Evolutionary conservation across 1,284 basidiomycete genomes (phyloP).

Genomic region (Sporisorium graminicola): DNA sequence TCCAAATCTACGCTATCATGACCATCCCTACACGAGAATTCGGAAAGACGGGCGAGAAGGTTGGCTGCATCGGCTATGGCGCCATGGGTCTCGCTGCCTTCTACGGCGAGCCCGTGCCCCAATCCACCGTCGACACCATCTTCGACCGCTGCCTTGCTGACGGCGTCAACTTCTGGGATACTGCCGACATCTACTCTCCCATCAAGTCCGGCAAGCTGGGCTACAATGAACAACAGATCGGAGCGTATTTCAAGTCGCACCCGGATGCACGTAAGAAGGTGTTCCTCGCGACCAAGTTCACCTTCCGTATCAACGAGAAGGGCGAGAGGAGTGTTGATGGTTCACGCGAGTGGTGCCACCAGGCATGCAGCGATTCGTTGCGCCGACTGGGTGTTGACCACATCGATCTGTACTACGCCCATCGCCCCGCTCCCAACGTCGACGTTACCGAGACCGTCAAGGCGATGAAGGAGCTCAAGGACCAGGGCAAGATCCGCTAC

Average conservation of each 20-base stretch:
- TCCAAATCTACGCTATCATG: too few relatives aligned
- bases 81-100: slow-evolving; percentile 56
- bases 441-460: slow-evolving; percentile 79
- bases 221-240: slow-evolving; percentile 70
- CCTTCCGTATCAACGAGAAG: slow-evolving; percentile 51
- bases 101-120: slow-evolving; percentile 41
- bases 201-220: slow-evolving; percentile 47
- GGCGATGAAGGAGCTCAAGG: slow-evolving; percentile 81
- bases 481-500: slow-evolving; percentile 78
- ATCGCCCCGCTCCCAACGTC: slow-evolving; percentile 72
- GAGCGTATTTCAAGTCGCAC: slow-evolving; percentile 66
- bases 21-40: slow-evolving; percentile 53
- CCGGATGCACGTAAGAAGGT: slow-evolving; percentile 67
- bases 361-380: slow-evolving; percentile 67
- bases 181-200: slow-evolving; percentile 56
- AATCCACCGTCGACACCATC: slow-evolving; percentile 34
- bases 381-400: slow-evolving; percentile 67
- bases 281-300: slow-evolving; percentile 71
- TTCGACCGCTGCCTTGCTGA: slow-evolving; percentile 35
- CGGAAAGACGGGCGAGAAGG: slow-evolving; percentile 36
- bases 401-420: slow-evolving; percentile 71
- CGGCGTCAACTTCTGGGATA: slow-evolving; percentile 50
- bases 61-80: slow-evolving; percentile 50
- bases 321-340: slow-evolving; percentile 40
- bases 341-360: slow-evolving; percentile 63